Conservation (phyloP, 495 filamentous ascomycete species). For the Jackrogersella multiformis region DNA sequence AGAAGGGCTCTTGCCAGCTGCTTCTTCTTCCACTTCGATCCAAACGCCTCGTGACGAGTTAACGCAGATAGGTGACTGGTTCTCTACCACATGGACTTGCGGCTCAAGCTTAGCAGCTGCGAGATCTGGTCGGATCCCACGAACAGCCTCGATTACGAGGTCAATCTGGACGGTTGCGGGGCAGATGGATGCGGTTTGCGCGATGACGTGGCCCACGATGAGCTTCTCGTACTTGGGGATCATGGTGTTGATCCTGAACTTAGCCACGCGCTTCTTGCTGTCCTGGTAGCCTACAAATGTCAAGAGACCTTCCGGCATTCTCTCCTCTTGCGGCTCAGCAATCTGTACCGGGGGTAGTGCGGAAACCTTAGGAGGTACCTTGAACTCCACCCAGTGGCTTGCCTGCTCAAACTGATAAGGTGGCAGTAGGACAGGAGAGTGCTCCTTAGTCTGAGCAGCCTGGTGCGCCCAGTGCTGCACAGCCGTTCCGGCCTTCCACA, state of each 20-base stretch:
- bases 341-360: not conserved
- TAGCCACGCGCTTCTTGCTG: constrained; percentile 41
- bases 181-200: constrained; percentile 58
- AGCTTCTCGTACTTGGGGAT: constrained; percentile 51
- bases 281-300: constrained; percentile 58
- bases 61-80: constrained; percentile 54
- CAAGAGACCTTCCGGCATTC: constrained; percentile 44
- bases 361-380: constrained; percentile 29
- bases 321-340: constrained; percentile 21
- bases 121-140: constrained; percentile 49
- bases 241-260: constrained; percentile 61
- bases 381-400: constrained; percentile 48
- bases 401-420: constrained; percentile 56
- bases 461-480: constrained; percentile 62
- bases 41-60: constrained; percentile 51
- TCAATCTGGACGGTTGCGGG: constrained; percentile 59
- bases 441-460: constrained; percentile 47
- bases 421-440: constrained; percentile 50
- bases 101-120: constrained; percentile 43
- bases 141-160: constrained; percentile 60
- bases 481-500: constrained; percentile 58
- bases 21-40: constrained; percentile 47
- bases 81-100: constrained; percentile 49
- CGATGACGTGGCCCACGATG: constrained; percentile 57
- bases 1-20: constrained; percentile 19